phyloP scores from a whole-genome alignment of 2,329 filamentous ascomycete species.

The Sporothrix euskadiensis region DNA sequence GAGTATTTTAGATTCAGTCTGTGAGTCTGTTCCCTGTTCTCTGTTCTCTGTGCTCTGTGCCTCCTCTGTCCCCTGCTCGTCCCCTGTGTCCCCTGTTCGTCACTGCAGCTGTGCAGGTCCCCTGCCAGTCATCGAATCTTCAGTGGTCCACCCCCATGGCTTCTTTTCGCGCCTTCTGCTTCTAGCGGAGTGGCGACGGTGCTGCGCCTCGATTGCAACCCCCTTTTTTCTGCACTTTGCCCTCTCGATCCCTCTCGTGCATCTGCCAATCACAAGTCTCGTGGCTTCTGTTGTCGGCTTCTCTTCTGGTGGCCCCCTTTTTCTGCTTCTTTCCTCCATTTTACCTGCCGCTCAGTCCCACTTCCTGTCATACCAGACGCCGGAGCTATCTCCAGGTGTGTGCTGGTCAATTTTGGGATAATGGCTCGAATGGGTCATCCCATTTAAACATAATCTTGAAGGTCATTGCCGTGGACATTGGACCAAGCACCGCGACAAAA shows the following conservation, averaged over 20 bases:
- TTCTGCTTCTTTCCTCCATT: background rate
- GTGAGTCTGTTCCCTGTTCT: background rate
- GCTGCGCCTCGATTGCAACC: conserved; percentile 23
- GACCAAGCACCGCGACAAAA: background rate
- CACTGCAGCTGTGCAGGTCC: too few relatives aligned
- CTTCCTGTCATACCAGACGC: background rate
- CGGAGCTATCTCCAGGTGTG: background rate
- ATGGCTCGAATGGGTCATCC: background rate
- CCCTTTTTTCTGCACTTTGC: background rate
- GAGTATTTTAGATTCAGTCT: background rate
- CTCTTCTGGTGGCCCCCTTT: background rate
- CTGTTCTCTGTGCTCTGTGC: background rate
- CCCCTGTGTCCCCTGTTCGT: background rate
- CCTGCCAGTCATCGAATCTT: background rate
- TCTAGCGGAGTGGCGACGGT: conserved; percentile 20
- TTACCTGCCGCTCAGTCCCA: conserved; percentile 9
- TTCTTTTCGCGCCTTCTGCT: conserved; percentile 17
- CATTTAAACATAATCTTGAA: background rate
- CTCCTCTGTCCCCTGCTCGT: background rate
- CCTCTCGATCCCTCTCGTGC: background rate
- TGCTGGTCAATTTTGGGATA: background rate
- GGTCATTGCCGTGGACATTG: background rate
- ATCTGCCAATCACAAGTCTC: background rate
- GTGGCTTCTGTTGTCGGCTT: background rate
- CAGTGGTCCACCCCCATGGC: background rate